Base-by-base conservation (phyloP, 1,139 yeast species). In the Blastobotrys buckinghamii region DNA sequence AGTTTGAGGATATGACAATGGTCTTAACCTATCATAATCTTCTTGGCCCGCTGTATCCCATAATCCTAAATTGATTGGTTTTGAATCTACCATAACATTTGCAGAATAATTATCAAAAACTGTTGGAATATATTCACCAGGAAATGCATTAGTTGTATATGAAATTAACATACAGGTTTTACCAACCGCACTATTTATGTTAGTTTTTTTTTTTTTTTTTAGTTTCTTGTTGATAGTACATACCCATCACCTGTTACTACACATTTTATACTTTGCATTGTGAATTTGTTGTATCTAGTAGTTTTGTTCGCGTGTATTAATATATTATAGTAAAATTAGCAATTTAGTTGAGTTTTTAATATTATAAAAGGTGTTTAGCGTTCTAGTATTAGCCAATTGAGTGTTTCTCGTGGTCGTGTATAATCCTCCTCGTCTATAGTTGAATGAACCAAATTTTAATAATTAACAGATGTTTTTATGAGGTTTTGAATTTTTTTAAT, bases 31-130 rank as follows among this genome's bases (percentile, higher is more conserved):
- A 66, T 89, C 96, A 67, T 89, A 89, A 66, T 89, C 97, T 62
- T 86, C 85, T 68, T 89, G 97, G 27, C 97, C 97, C 8, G 97
- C 97, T n/a, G 97, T 89, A 76, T 89, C 97, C 96, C 96, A 89
- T 47, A 89, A 75, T 22, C 95, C 95, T 46, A 89, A 73, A 61
- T 85, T 85, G 59, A 86, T 82, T 48, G 84, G 84, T 60, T 82
- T 88, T 39, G 85, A 85, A 60, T 84, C 92, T 36, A 83, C 84
- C 78, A 86, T 80, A 33, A 89, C 90, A 43, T 86, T 84, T 17
- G 96, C 94, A 4, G 95, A 79, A 65, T 88, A 88, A 69, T 88
- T 87, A 63, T 88, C 96, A 63, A 87, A 87, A 59, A 86, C 94
- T 0, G 97, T 90, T 49, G 97, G 97, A 53, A 90, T 87, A 66